Evolutionary conservation across 176 grass and related monocot species (phyloP), one percentile per base, ranked within the genome.

Genomic region (Elaeis guineensis): DNA sequence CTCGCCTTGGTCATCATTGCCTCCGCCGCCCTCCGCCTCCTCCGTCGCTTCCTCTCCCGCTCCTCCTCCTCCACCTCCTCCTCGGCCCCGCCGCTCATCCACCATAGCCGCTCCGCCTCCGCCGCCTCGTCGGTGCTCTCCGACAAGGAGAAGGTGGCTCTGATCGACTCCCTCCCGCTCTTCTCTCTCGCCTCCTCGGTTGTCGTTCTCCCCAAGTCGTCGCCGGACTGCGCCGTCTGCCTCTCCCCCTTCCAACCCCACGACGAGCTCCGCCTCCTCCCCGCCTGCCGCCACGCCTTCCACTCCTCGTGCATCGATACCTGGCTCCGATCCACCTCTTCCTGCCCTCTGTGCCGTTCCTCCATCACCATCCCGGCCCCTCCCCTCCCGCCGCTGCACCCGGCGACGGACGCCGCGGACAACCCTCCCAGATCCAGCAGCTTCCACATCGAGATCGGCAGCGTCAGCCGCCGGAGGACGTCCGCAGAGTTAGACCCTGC

Each of bases 301-400:
- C 90, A 95, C 52, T 77, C 86, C 17, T 51, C 64, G 50, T 95
- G 90, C 83, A 73, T 95, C 55, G 90, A 95, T 65, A 79, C 92
- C 12, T 96, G 92, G 92, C 69, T 90, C 53, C 87, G 80, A 74
- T 87, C 83, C 65, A 90, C 80, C 17, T 75, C 83, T 50, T 90
- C 87, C 0, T 96, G 92, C 71, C 92, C 92, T 21, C 92, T 96
- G 48, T 96, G 92, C 75, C 92, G 92, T 56, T 67, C 92, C 21
- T 72, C 72, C 53, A 69, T 95, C 64, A 61, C 82, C 14, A 74
- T 95, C 53, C 83, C 86, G 21, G 81, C 71, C 69, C 77, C 86
- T 23, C 68, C 82, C 3, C 79, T 86, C 22, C 19, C 66, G 59
- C 57, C 5, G 3, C 28, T 21, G 7, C 55, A 52, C 39, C 80